These are phyloP conservation scores for Fusarium tupiense DNA, from an alignment of 2,329 filamentous ascomycete species.

Conservation along the genomic window DNA sequence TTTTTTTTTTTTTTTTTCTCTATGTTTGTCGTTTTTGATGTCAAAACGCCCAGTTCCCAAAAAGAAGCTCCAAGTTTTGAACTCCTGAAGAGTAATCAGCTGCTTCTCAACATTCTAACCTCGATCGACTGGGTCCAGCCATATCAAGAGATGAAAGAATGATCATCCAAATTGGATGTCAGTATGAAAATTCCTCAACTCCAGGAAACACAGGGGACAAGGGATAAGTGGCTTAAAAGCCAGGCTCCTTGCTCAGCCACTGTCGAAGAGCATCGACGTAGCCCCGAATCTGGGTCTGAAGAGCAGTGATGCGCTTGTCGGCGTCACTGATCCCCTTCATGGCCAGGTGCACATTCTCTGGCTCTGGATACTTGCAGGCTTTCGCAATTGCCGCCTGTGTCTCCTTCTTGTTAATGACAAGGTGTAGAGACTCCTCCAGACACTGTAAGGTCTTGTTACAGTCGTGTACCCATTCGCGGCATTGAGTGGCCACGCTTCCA, in stretches of 20 bases:
- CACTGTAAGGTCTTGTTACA: background rate
- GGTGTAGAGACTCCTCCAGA: background rate
- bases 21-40: background rate
- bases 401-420: background rate
- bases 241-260: background rate
- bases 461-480: background rate
- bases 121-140: background rate
- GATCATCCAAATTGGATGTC: background rate
- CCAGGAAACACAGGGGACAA: background rate
- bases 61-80: background rate
- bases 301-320: background rate
- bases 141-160: background rate
- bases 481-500: background rate
- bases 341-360: fast-evolving
- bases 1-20: too few species aligned
- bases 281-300: background rate
- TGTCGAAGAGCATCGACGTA: background rate
- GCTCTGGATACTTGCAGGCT: background rate
- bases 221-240: background rate
- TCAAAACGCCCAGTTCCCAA: background rate
- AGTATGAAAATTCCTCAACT: background rate
- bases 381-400: background rate
- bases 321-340: background rate
- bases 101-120: background rate
- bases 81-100: background rate